These are phyloP conservation scores for Camelina sativa DNA, from an alignment of 345 rosid genomes.

Conservation along the genomic window DNA sequence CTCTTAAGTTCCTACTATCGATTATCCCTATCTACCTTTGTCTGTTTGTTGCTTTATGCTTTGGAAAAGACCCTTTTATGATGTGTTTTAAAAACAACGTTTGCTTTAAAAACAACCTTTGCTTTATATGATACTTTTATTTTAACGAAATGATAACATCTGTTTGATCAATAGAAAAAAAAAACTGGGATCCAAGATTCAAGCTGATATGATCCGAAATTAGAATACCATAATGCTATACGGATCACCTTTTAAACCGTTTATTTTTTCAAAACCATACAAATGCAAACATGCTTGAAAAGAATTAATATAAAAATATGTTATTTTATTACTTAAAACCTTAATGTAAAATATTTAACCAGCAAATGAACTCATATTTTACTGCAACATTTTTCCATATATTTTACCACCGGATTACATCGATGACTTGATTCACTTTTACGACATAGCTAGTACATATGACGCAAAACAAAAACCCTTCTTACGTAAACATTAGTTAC, in stretches of 20 bases:
- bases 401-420: background rate
- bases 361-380: background rate
- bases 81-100: too few relatives aligned
- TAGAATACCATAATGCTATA: too few relatives aligned
- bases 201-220: too few relatives aligned
- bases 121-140: too few relatives aligned
- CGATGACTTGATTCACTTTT: background rate
- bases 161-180: too few relatives aligned
- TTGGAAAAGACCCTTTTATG: too few relatives aligned
- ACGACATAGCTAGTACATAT: background rate
- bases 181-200: too few relatives aligned
- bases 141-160: too few relatives aligned
- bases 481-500: background rate
- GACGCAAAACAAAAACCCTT: background rate
- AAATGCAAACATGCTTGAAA: background rate
- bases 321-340: background rate
- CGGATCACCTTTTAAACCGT: background rate
- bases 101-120: too few relatives aligned
- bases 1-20: too few relatives aligned
- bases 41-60: too few relatives aligned
- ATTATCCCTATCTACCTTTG: too few relatives aligned
- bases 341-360: background rate
- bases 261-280: background rate
- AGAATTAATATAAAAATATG: background rate
- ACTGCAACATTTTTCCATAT: background rate